Evolutionary conservation across 1,139 yeast genomes (phyloP).

Genomic region (Suhomyces taliae): DNA sequence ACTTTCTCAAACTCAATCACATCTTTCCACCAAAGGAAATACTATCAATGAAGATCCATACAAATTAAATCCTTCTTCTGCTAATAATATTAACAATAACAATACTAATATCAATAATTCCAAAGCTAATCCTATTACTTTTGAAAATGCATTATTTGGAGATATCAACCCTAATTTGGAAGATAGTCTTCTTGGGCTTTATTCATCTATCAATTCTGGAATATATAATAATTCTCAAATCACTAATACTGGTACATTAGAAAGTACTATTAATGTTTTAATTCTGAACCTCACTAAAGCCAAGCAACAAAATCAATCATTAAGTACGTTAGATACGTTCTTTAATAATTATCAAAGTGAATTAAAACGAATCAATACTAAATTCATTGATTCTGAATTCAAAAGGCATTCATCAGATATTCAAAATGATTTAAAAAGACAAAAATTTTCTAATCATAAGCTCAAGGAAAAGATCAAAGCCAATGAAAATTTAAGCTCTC

Average conservation of each 20-base stretch:
- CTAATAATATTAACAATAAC: too few species aligned
- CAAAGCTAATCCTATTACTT: constrained; percentile 12
- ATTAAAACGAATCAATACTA: constrained; percentile 30
- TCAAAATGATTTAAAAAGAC: constrained; percentile 23
- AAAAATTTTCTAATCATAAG: constrained; percentile 20
- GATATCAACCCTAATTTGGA: constrained; percentile 66
- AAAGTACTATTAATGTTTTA: constrained; percentile 31
- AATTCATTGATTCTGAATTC: constrained; percentile 27
- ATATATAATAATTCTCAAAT: constrained; percentile 63
- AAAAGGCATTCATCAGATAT: constrained; percentile 20
- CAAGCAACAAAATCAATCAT: constrained; percentile 38
- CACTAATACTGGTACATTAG: constrained; percentile 55
- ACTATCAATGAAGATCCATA: too few species aligned
- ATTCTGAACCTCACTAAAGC: constrained; percentile 31
- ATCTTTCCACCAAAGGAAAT: too few species aligned
- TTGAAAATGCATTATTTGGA: constrained; percentile 80
- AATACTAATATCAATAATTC: neutral
- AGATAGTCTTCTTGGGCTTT: constrained; percentile 57
- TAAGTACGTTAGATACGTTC: constrained; percentile 33
- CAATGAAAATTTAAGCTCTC: constrained; percentile 21
- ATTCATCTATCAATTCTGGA: constrained; percentile 58
- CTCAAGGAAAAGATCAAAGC: constrained; percentile 20
- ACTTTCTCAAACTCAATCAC: too few species aligned
- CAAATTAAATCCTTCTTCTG: too few species aligned
- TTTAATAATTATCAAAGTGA: constrained; percentile 29